A percentile compares a stretch with the other conserved stretches of the same genome.
Evolutionary conservation across 441 rosid species (phyloP).

Genomic region (Biscutella auriculata): DNA sequence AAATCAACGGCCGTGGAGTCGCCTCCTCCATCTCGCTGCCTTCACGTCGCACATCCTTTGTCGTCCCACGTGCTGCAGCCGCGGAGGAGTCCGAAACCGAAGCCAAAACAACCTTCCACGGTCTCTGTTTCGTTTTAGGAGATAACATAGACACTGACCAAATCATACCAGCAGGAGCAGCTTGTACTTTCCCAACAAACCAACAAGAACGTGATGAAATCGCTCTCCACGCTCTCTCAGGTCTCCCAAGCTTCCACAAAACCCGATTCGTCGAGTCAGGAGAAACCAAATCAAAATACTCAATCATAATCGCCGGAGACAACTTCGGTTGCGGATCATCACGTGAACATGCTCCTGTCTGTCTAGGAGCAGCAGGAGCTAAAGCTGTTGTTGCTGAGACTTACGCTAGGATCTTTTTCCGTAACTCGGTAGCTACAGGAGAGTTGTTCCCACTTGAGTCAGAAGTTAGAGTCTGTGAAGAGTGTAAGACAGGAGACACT

Average conservation of each 20-base stretch:
- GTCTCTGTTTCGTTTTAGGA: constrained; percentile 72
- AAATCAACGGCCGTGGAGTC: background rate
- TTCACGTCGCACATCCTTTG: constrained; percentile 5
- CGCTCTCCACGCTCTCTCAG: constrained; percentile 58
- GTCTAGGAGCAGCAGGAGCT: constrained; percentile 72
- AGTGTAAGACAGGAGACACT: constrained; percentile 62
- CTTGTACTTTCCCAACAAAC: constrained; percentile 63
- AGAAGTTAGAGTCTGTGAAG: constrained; percentile 63
- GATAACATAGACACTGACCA: constrained; percentile 97
- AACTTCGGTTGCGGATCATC: constrained; percentile 94
- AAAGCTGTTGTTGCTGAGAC: constrained; percentile 65
- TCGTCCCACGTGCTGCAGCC: constrained; percentile 9
- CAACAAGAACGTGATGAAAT: constrained; percentile 71
- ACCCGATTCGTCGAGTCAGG: constrained; percentile 51
- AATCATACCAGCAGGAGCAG: constrained; percentile 63
- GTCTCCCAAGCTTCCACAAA: constrained; percentile 57
- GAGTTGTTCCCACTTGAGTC: constrained; percentile 68
- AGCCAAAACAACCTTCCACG: constrained; percentile 42
- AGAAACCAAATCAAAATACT: constrained; percentile 44
- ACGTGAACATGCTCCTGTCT: constrained; percentile 89
- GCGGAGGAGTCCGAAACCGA: background rate
- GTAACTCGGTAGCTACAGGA: constrained; percentile 77
- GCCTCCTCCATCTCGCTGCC: constrained; percentile 10
- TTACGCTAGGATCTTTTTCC: constrained; percentile 72
- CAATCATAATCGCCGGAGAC: constrained; percentile 56